Base-by-base conservation (phyloP, 768 basidiomycete species). In the Neoboletus subvelutipes region DNA sequence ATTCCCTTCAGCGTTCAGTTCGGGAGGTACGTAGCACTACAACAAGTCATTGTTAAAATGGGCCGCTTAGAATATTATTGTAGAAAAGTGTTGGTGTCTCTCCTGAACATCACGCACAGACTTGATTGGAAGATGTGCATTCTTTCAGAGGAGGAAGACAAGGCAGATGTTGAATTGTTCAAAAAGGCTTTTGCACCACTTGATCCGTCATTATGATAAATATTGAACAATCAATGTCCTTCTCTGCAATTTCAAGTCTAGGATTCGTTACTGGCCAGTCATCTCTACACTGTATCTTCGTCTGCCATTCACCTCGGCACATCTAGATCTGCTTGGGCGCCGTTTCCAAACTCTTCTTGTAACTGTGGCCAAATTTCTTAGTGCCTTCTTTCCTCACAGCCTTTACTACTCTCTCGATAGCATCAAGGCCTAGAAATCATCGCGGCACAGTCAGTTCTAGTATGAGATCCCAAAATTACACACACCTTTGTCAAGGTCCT, bases 91-190 rank as follows among this genome's bases (percentile, higher is more conserved):
- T 68, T 98, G 43, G 91, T 88, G 6, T 77, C 82, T 36, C 71
- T 98, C n/a, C 67, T 98, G 53, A 85, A 80, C 17, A 82, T 84
- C 53, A 86, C 87, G 1, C 84, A 93, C 20, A 81, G 96, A 46
- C 76, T 89, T 50, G 95, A 98, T 67, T 99, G 96, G 96, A 96
- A 93, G 69, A 82, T 80, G 1, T 99, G 96, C 68, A 77, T 82
- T 64, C 81, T 92, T 60, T 73, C 85, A 10, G 93, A 96, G 56
- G 88, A 86, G 15, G 91, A 94, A 64, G 96, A 98, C 67, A 87
- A 77, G 66, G 83, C 81, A 11, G 96, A 98, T 70, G 91, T 85
- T 1, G 76, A 85, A 56, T 80, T 82, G 43, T 97, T 99, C 75
- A 98, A 95, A 67, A 73, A 78, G 34, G 92, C 88, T 3, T 97